Percentiles rank a stretch among this genome's conserved stretches.
These are phyloP conservation scores for Trichoderma sp. DNA, from an alignment of 2,329 filamentous ascomycete genomes.

Conservation along the genomic window DNA sequence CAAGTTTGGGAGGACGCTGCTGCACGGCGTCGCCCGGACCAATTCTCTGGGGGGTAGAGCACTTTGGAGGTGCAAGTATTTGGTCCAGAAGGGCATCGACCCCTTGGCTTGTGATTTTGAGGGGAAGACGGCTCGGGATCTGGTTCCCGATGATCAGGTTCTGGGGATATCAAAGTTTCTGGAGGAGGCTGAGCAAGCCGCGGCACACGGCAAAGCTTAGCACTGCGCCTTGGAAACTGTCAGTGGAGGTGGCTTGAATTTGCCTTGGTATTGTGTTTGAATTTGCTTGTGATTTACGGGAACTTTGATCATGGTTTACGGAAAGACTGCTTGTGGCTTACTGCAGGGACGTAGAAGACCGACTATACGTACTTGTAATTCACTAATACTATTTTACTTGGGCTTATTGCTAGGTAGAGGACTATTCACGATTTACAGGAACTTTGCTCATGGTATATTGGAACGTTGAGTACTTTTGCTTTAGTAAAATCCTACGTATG, in stretches of 20 bases:
- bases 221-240: not conserved
- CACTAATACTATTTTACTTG: not conserved
- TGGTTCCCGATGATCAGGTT: not conserved
- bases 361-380: no score
- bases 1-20: not conserved
- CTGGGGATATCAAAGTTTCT: not conserved
- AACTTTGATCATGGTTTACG: not conserved
- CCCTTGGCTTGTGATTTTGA: not conserved
- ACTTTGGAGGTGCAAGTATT: not conserved
- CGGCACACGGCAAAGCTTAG: not conserved
- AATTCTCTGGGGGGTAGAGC: not conserved
- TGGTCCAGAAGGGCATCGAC: not conserved
- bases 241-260: not conserved
- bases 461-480: not conserved
- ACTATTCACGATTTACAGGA: no score
- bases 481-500: not conserved
- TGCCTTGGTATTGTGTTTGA: not conserved
- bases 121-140: constrained; percentile 4
- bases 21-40: not conserved
- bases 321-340: not conserved
- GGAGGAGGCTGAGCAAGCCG: not conserved
- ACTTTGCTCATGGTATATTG: not conserved
- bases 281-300: not conserved
- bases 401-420: not conserved
- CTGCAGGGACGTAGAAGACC: not conserved